Percentiles rank a stretch among this genome's conserved stretches.
Conservation (phyloP, 2,329 filamentous ascomycete species). For the Calonectria leucothoes region DNA sequence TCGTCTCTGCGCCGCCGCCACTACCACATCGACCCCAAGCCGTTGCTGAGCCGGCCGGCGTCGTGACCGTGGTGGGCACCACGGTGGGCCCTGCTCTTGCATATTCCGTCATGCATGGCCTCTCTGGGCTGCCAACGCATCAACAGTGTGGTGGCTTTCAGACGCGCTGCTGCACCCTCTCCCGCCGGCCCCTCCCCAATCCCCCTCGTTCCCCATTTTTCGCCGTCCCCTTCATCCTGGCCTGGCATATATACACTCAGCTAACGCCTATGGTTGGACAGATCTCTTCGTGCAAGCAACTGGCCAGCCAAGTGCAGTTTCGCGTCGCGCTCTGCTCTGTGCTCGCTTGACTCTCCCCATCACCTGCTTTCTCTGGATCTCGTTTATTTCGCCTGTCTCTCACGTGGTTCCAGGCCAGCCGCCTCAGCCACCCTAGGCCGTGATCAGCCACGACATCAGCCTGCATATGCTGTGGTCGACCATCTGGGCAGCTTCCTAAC, state of each 20-base stretch:
- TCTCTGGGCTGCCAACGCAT: constrained; percentile 50
- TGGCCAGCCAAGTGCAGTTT: constrained; percentile 38
- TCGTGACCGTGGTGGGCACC: constrained; percentile 35
- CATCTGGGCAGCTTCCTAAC: constrained; percentile 61
- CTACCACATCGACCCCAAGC: constrained; percentile 14
- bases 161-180: constrained; percentile 41
- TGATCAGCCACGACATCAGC: constrained; percentile 61
- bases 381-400: constrained; percentile 36
- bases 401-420: constrained; percentile 57
- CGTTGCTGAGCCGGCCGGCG: constrained; percentile 26
- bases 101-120: constrained; percentile 70
- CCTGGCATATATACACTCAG: constrained; percentile 46
- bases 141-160: constrained; percentile 48
- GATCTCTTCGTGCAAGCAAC: constrained; percentile 42
- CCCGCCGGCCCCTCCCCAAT: constrained; percentile 35
- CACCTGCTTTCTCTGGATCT: constrained; percentile 9
- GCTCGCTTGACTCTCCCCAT: constrained; percentile 22
- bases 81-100: constrained; percentile 52
- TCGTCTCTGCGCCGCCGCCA: constrained; percentile 27
- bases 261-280: constrained; percentile 53
- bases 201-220: constrained; percentile 39
- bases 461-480: constrained; percentile 70
- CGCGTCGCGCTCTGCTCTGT: constrained; percentile 32
- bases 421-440: constrained; percentile 46
- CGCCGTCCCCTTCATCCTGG: constrained; percentile 37